phyloP scores from a whole-genome alignment of 345 rosid species.

The Citrus unshiu region DNA sequence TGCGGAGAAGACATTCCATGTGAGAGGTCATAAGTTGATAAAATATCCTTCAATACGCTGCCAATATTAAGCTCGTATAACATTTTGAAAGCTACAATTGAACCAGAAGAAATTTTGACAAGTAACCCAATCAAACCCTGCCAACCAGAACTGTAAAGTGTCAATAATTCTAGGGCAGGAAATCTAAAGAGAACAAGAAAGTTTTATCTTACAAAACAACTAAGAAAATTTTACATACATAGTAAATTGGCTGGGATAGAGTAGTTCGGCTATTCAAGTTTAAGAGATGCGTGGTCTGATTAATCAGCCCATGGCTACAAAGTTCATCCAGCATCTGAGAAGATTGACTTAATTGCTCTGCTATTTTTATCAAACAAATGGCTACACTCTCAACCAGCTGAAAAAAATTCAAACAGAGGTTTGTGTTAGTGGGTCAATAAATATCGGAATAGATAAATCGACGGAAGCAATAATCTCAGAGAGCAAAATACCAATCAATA shows the following conservation, averaged over 20 bases:
- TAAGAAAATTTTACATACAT: conserved; percentile 43
- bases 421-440: conserved; percentile 8
- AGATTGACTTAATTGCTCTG: conserved; percentile 60
- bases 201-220: conserved; percentile 2
- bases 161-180: conserved; percentile 8
- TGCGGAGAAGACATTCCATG: conserved; percentile 66
- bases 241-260: conserved; percentile 68
- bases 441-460: background rate
- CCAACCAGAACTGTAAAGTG: conserved; percentile 26
- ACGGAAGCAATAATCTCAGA: conserved; percentile 8
- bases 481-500: conserved; percentile 5
- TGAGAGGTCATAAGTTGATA: conserved; percentile 60
- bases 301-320: conserved; percentile 68
- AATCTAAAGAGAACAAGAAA: background rate
- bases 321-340: conserved; percentile 68
- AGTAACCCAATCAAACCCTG: conserved; percentile 92
- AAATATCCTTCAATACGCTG: conserved; percentile 66
- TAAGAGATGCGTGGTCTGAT: conserved; percentile 61
- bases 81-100: conserved; percentile 63
- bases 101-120: conserved; percentile 69
- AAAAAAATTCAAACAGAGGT: conserved; percentile 11
- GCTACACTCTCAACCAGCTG: conserved; percentile 94
- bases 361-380: conserved; percentile 75
- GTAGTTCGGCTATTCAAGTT: conserved; percentile 72
- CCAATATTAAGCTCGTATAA: conserved; percentile 81